These are phyloP conservation scores for Termitomyces sp. DNA, from an alignment of 768 basidiomycete genomes.

Conservation along the genomic window DNA sequence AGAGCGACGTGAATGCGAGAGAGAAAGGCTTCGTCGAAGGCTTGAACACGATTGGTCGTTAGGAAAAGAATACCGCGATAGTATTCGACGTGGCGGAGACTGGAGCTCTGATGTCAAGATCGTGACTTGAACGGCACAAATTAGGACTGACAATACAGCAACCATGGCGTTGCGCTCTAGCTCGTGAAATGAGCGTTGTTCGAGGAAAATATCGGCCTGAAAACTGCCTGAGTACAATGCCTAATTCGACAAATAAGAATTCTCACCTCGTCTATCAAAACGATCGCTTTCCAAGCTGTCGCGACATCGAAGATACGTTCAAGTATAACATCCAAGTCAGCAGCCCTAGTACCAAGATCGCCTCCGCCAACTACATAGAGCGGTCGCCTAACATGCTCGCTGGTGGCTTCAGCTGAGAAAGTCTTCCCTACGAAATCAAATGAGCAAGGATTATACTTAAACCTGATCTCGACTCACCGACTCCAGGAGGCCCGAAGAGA, in stretches of 20 bases:
- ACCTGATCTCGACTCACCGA: slow-evolving; percentile 28
- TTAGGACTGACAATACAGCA: slow-evolving; percentile 47
- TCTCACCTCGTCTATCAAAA: slow-evolving; percentile 48
- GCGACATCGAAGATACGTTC: slow-evolving; percentile 46
- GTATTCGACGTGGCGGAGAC: slow-evolving; percentile 52
- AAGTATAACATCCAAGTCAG: slow-evolving; percentile 35
- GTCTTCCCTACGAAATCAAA: slow-evolving; percentile 36
- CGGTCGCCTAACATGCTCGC: slow-evolving; percentile 47
- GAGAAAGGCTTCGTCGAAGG: slow-evolving; percentile 65
- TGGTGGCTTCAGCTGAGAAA: slow-evolving; percentile 54
- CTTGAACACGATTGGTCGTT: slow-evolving; percentile 50
- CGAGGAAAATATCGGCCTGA: slow-evolving; percentile 68
- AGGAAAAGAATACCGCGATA: slow-evolving; percentile 53
- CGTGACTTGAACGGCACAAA: slow-evolving; percentile 4
- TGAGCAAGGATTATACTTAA: not conserved
- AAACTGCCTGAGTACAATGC: slow-evolving; percentile 4
- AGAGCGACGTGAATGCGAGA: slow-evolving; percentile 63
- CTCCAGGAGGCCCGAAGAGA: slow-evolving; percentile 53
- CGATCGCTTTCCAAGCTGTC: slow-evolving; percentile 56
- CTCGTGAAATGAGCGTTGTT: slow-evolving; percentile 59
- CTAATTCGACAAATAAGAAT: not conserved
- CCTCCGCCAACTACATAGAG: slow-evolving; percentile 51
- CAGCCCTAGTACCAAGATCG: slow-evolving; percentile 45
- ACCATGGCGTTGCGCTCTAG: slow-evolving; percentile 68
- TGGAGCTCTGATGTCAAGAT: slow-evolving; percentile 20